These are phyloP conservation scores for Colletotrichum musicola DNA, from an alignment of 2,329 filamentous ascomycete genomes.

Conservation along the genomic window DNA sequence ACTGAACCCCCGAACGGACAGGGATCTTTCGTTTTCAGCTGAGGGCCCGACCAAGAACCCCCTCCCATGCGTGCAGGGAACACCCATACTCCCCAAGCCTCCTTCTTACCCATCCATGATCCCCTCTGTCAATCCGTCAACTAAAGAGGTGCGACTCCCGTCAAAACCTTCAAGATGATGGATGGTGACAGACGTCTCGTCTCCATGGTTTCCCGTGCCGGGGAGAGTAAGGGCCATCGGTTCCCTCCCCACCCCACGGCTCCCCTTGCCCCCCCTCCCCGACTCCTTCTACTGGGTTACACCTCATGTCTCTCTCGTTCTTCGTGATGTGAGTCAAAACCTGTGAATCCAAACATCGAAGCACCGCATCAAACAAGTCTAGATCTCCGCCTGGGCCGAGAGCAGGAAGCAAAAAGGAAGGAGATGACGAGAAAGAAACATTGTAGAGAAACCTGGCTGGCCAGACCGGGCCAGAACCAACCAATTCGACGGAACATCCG, in stretches of 20 bases:
- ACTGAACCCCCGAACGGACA: background rate
- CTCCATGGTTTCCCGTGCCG: background rate
- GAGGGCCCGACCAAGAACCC: background rate
- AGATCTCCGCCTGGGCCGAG: background rate
- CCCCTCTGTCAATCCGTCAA: conserved; percentile 10
- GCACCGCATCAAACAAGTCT: background rate
- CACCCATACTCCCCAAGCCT: conserved; percentile 7
- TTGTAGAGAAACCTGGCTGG: background rate
- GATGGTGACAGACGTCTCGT: background rate
- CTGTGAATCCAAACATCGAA: conserved; percentile 7
- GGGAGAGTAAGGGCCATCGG: background rate
- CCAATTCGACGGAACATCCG: background rate
- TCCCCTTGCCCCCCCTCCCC: background rate
- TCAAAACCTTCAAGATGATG: conserved; percentile 29
- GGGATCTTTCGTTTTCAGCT: background rate
- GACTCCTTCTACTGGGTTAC: conserved; percentile 1
- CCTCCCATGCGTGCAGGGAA: conserved; percentile 6
- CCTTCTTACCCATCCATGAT: background rate
- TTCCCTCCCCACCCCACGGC: background rate
- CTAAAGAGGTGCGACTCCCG: conserved; percentile 18
- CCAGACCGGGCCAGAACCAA: background rate
- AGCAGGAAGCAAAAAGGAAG: background rate
- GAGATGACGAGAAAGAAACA: background rate
- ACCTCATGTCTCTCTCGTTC: conserved; percentile 16
- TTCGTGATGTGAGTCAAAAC: background rate